A percentile compares a stretch with the other conserved stretches of the same genome.
Evolutionary conservation across 768 basidiomycete genomes (phyloP).

Genomic region (Kwoniella sp.): DNA sequence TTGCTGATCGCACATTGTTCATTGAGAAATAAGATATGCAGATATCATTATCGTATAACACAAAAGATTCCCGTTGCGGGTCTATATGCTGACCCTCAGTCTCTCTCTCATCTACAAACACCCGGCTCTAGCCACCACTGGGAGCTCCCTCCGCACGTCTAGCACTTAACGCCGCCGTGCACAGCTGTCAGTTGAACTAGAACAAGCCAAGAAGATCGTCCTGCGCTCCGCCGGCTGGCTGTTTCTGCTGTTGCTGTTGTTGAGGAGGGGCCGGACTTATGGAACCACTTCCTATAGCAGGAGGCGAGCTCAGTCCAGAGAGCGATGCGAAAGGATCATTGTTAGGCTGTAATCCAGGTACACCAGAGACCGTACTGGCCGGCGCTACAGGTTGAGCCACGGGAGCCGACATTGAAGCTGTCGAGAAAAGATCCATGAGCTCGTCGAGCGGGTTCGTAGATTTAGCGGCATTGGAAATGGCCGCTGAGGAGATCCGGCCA

Average conservation of each 20-base stretch:
- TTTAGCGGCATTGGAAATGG: conserved; percentile 62
- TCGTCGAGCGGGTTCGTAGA: conserved; percentile 90
- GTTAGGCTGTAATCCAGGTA: conserved; percentile 13
- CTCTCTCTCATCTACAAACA: background rate
- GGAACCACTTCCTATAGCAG: conserved; percentile 29
- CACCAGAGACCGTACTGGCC: conserved; percentile 8
- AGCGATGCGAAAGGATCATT: conserved; percentile 22
- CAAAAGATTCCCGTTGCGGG: background rate
- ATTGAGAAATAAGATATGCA: background rate
- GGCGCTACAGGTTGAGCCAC: conserved; percentile 28
- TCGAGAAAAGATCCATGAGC: conserved; percentile 87
- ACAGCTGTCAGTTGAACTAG: conserved; percentile 34
- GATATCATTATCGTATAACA: background rate
- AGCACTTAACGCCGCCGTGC: no score
- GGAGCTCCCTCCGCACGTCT: no score
- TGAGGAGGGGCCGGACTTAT: conserved; percentile 56
- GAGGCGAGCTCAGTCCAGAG: conserved; percentile 40
- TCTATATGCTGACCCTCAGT: no score
- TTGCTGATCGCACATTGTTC: no score
- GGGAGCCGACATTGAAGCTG: conserved; percentile 42
- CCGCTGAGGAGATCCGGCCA: conserved; percentile 37
- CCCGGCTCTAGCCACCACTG: background rate
- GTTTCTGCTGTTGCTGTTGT: conserved; percentile 24
- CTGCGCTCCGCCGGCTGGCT: conserved; percentile 36
- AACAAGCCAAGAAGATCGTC: conserved; percentile 66